Conservation (phyloP, 139 green algal genomes). For the Tetraselmis chui region DNA sequence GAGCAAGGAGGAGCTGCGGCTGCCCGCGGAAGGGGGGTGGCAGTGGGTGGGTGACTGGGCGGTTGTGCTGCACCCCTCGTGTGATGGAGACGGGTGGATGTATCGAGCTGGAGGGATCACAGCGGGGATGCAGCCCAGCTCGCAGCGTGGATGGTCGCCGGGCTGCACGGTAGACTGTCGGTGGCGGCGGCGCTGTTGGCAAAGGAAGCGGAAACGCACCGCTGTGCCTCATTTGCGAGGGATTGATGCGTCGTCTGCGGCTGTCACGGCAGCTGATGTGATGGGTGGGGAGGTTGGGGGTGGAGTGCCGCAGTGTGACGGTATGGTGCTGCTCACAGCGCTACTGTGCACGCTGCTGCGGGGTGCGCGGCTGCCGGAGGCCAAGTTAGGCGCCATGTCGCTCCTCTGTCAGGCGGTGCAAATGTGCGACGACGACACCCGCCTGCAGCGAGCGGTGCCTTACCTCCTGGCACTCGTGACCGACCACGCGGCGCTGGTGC, state of each 20-base stretch:
- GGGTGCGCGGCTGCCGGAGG: slow-evolving; percentile 50
- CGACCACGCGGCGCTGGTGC: slow-evolving; percentile 27
- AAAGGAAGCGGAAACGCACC: not conserved
- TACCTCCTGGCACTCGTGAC: slow-evolving; percentile 69
- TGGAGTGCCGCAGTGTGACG: slow-evolving; percentile 25
- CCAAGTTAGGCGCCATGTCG: slow-evolving; percentile 44
- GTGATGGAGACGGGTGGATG: not conserved
- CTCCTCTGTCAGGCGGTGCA: slow-evolving; percentile 49
- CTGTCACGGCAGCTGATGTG: too few species aligned
- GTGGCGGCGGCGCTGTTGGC: not conserved
- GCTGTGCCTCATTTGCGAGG: too few species aligned
- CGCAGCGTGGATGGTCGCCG: not conserved
- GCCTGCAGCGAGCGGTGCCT: slow-evolving; percentile 74
- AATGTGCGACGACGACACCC: slow-evolving; percentile 65
- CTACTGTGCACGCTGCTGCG: slow-evolving; percentile 80
- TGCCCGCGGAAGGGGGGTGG: slow-evolving; percentile 40
- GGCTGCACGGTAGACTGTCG: not conserved
- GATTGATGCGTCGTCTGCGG: too few species aligned
- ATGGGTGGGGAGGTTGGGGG: too few species aligned
- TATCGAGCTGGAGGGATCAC: not conserved
- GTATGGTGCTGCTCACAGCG: slow-evolving; percentile 64
- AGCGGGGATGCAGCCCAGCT: not conserved
- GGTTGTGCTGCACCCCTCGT: not conserved
- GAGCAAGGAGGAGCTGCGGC: slow-evolving; percentile 22
- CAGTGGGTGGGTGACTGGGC: slow-evolving; percentile 19